Evolutionary conservation across 2,329 filamentous ascomycete genomes (phyloP), one percentile per base, ranked within the genome.

Genomic region (Arthroderma sp.): DNA sequence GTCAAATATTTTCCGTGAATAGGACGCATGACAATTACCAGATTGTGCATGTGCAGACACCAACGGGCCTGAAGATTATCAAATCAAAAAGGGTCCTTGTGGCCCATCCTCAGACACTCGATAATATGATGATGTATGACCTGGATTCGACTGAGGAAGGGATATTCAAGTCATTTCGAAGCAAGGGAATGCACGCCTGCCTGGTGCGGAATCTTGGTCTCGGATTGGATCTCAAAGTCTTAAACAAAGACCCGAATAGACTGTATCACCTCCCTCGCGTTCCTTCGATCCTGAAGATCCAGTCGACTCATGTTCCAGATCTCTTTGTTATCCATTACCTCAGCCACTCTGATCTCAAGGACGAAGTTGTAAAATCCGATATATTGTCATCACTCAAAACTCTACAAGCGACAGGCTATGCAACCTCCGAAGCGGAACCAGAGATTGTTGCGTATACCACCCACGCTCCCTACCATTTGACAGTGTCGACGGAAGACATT

Each of bases 61-160:
- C 58, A 4, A 39, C 48, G 1, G 59, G 60, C 4, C 41, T 22
- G 2, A 59, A 56, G 38, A 48, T 60, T 4, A 56, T 71, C 37
- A 46, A 55, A 30, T 63, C 65, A 5, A 59, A 59, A 31, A 62
- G 66, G 42, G 46, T 72, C 2, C 48, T 72, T 5, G 55, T 66
- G 15, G 58, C 66, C 10, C 60, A 66, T 10, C 68, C 68, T 0
- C 67, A 66, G 2, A 56, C 54, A 27, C 37, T 62, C 4, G 46
- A 59, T 0, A 60, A 58, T 39, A 56, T 71, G 8, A 4, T 40
- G 0, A 53, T 51, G 1, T 65, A 66, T 50, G 63, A 64, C 45
- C 50, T 70, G 7, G 54, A 50, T 36, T 2, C 34, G 1, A 11
- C 51, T 0, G 68, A 72, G 44, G 40, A 5, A 3, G 28, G 36